Percentiles rank a stretch among this genome's conserved stretches.
Evolutionary conservation across 345 rosid species (phyloP).

Genomic region (Pseudoturritis turrita): DNA sequence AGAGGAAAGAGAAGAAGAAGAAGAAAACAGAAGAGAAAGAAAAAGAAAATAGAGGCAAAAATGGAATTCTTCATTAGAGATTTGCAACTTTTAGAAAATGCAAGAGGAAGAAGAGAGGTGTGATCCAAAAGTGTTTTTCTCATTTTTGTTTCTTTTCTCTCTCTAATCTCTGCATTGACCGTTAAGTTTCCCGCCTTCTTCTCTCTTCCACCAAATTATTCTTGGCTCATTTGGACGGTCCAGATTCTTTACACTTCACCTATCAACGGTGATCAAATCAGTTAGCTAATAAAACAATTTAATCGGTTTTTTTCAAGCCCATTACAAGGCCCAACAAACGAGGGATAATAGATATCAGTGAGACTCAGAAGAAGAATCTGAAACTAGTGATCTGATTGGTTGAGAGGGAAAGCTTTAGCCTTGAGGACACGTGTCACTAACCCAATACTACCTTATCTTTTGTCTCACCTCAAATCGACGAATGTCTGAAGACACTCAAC

Average conservation of each 20-base stretch:
- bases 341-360: neutral
- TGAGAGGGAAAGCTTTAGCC: neutral
- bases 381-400: constrained; percentile 52
- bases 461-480: neutral
- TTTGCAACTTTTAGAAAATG: constrained; percentile 16
- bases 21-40: constrained; percentile 5
- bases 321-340: constrained; percentile 14
- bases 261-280: constrained; percentile 6
- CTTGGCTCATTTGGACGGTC: constrained; percentile 1
- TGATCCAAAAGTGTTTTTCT: constrained; percentile 19
- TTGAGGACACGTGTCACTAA: constrained; percentile 18
- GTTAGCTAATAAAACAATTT: neutral
- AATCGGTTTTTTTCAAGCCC: neutral
- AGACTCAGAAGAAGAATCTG: constrained; percentile 44
- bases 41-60: constrained; percentile 24
- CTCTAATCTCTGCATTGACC: constrained; percentile 28
- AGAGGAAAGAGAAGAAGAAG: constrained; percentile 2
- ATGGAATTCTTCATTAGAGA: constrained; percentile 27
- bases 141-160: neutral
- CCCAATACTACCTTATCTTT: constrained; percentile 24
- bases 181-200: constrained; percentile 40
- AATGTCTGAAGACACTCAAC: neutral
- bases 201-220: constrained; percentile 29
- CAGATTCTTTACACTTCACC: neutral
- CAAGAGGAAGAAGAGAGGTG: constrained; percentile 22